Evolutionary conservation across 2,329 filamentous ascomycete species (phyloP).

Genomic region (Zopfia rhizophila): DNA sequence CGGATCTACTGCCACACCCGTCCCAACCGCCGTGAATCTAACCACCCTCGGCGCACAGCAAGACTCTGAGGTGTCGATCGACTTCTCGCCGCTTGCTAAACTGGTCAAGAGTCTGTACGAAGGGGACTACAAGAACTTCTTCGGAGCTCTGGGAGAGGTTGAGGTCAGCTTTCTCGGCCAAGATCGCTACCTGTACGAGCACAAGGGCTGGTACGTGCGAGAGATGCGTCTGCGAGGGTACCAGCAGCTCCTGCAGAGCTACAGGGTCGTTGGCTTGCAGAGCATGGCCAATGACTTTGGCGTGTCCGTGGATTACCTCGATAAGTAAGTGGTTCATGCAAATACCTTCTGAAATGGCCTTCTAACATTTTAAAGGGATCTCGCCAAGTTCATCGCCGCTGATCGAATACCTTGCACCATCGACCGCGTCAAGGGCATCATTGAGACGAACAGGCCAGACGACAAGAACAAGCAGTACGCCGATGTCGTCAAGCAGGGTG

Average conservation of each 20-base stretch:
- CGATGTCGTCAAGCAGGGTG: slow-evolving; percentile 96
- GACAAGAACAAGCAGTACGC: slow-evolving; percentile 99
- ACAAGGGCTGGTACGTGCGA: slow-evolving; percentile 95
- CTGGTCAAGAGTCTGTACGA: slow-evolving; percentile 92
- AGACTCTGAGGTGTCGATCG: slow-evolving; percentile 82
- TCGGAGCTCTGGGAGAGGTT: slow-evolving; percentile 85
- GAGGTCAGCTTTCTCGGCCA: slow-evolving; percentile 94
- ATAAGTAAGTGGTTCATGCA: slow-evolving; percentile 73
- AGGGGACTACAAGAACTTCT: slow-evolving; percentile 94
- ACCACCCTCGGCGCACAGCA: slow-evolving; percentile 84
- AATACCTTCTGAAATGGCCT: background rate
- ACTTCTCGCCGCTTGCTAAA: slow-evolving; percentile 88
- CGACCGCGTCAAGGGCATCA: slow-evolving; percentile 94
- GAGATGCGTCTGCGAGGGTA: slow-evolving; percentile 98
- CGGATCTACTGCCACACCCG: slow-evolving; percentile 60
- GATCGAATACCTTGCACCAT: slow-evolving; percentile 97
- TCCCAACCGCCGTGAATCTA: slow-evolving; percentile 84
- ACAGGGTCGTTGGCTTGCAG: slow-evolving; percentile 93
- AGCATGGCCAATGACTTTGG: slow-evolving; percentile 99
- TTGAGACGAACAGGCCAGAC: slow-evolving; percentile 96
- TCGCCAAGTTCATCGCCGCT: slow-evolving; percentile 95
- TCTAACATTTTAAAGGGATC: slow-evolving; percentile 70
- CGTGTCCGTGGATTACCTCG: slow-evolving; percentile 94
- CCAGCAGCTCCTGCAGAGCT: slow-evolving; percentile 96
- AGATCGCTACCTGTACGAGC: slow-evolving; percentile 94